A percentile compares a stretch with the other conserved stretches of the same genome.
Evolutionary conservation across 2,329 filamentous ascomycete genomes (phyloP).

Genomic region (Talaromyces albobiverticillius): DNA sequence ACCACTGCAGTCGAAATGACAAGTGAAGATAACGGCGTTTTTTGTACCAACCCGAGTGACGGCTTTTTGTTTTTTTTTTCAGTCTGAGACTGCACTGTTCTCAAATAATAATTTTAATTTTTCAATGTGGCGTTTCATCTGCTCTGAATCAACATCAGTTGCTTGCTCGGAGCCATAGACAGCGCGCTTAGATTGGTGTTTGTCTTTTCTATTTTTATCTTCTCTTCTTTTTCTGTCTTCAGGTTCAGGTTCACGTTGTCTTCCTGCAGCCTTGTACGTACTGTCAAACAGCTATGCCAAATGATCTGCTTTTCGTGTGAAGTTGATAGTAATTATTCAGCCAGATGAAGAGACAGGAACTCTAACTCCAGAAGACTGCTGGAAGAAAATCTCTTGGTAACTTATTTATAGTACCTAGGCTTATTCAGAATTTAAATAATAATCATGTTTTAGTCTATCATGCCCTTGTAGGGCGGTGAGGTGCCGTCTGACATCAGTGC

Average conservation of each 20-base stretch:
- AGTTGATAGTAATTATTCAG: too few species aligned
- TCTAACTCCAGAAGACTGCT: too few species aligned
- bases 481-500: too few species aligned
- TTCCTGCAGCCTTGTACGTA: background rate
- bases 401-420: too few species aligned
- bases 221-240: background rate
- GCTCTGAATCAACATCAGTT: background rate
- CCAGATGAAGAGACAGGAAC: too few species aligned
- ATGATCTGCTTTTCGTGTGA: background rate
- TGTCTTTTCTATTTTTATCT: too few species aligned
- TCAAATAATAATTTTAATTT: background rate
- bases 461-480: too few species aligned
- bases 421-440: too few species aligned
- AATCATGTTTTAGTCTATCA: too few species aligned
- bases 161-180: conserved; percentile 5
- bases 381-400: too few species aligned
- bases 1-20: background rate
- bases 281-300: background rate
- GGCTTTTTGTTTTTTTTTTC: background rate
- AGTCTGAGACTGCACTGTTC: background rate
- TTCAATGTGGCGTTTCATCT: background rate
- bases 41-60: background rate
- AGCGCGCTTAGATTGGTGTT: background rate
- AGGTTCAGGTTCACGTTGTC: background rate
- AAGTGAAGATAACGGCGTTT: background rate